phyloP scores from a whole-genome alignment of 1,284 basidiomycete genomes.

The Exobasidium rhododendri region DNA sequence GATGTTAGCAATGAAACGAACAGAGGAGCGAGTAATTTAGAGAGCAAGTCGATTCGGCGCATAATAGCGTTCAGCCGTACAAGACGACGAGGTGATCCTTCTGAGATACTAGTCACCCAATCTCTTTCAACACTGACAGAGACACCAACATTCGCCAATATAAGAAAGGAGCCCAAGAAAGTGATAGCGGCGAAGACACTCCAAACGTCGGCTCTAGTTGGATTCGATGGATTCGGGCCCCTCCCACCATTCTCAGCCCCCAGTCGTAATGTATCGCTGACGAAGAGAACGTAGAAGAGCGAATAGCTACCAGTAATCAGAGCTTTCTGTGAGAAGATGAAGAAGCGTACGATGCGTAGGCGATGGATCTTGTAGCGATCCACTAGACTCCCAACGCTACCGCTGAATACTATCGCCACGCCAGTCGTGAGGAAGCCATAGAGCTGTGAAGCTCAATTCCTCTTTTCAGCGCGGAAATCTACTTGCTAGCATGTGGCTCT shows the following conservation, averaged over 20 bases:
- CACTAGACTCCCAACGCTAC: conserved; percentile 59
- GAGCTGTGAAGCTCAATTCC: too few species aligned
- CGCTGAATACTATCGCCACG: conserved; percentile 56
- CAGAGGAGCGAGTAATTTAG: conserved; percentile 62
- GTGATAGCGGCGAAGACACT: conserved; percentile 57
- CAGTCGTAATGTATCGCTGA: conserved; percentile 20
- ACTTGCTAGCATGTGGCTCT: too few species aligned
- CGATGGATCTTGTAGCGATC: conserved; percentile 56
- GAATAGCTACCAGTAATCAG: conserved; percentile 57
- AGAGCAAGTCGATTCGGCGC: conserved; percentile 62
- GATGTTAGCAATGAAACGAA: conserved; percentile 62
- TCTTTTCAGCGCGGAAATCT: too few species aligned
- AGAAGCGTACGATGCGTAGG: conserved; percentile 57
- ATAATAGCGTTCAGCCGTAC: conserved; percentile 51
- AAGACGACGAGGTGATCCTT: conserved; percentile 28
- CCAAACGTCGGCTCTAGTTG: conserved; percentile 24
- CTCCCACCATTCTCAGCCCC: conserved; percentile 33
- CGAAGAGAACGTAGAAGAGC: conserved; percentile 55
- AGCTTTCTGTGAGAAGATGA: conserved; percentile 59
- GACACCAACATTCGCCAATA: conserved; percentile 59
- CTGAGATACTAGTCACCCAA: conserved; percentile 60
- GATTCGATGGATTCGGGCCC: conserved; percentile 15
- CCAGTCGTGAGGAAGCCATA: conserved; percentile 60
- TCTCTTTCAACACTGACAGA: conserved; percentile 63
- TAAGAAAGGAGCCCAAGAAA: conserved; percentile 54